Conservation (phyloP, 495 filamentous ascomycete genomes). For the Penicillium simplicissimum region DNA sequence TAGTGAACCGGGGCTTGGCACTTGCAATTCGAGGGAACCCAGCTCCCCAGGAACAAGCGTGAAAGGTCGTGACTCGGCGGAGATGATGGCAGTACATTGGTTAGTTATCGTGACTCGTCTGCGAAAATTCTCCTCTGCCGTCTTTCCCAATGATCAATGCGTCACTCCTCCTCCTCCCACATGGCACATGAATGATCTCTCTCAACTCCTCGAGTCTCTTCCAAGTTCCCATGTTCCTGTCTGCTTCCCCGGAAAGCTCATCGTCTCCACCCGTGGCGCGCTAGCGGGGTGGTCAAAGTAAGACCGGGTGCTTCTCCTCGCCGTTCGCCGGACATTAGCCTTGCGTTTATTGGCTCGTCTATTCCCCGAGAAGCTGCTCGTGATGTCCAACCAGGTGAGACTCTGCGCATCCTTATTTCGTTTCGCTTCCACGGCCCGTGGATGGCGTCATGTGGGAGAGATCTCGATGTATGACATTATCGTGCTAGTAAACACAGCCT, state of each 20-base stretch:
- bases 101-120: neutral
- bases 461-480: neutral
- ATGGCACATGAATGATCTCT: neutral
- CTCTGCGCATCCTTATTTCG: slow-evolving; percentile 16
- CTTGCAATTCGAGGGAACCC: neutral
- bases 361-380: slow-evolving; percentile 10
- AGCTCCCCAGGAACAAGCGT: neutral
- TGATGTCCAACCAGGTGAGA: slow-evolving; percentile 4
- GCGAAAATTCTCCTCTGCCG: no score
- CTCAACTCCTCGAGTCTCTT: no score
- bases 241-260: neutral
- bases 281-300: neutral
- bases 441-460: slow-evolving; percentile 9
- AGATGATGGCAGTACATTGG: neutral
- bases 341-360: slow-evolving; percentile 1
- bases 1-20: neutral
- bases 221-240: neutral
- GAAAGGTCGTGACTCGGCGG: neutral
- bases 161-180: neutral
- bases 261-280: slow-evolving; percentile 5
- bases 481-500: neutral
- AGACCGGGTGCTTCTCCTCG: slow-evolving; percentile 4
- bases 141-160: neutral
- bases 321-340: neutral
- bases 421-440: slow-evolving; percentile 1